Conservation (phyloP, 2,329 filamentous ascomycete species). For the Cladosporium sp. region DNA sequence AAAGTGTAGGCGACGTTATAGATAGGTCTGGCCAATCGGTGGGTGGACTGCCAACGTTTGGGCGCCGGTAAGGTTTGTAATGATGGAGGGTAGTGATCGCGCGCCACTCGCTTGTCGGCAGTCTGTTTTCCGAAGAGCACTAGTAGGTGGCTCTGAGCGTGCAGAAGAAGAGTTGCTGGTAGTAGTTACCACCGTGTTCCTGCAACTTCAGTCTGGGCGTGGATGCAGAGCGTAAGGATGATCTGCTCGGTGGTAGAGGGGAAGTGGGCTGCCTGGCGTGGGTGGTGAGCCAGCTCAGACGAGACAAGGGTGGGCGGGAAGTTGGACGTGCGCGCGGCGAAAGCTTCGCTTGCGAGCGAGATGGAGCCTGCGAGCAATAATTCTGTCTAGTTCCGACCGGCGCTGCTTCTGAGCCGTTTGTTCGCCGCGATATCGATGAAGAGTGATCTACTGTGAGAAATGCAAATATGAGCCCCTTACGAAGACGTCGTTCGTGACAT, state of each 20-base stretch:
- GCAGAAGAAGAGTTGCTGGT: background rate
- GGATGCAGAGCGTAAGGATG: background rate
- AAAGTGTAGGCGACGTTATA: constrained; percentile 3
- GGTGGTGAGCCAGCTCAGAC: background rate
- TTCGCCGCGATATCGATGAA: background rate
- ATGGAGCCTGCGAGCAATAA: background rate
- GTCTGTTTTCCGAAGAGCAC: background rate
- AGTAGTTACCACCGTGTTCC: background rate
- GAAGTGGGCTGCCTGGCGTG: constrained; percentile 3
- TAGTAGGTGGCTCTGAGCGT: background rate
- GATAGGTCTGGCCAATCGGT: constrained; percentile 7
- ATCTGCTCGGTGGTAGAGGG: background rate
- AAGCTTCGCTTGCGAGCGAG: background rate
- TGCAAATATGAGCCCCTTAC: background rate
- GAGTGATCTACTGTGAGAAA: background rate
- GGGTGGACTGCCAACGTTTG: constrained; percentile 9
- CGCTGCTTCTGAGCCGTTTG: background rate
- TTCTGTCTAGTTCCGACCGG: background rate
- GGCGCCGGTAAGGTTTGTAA: constrained; percentile 10
- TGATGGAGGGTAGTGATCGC: background rate
- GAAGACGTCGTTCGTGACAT: background rate
- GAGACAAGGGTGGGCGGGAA: background rate
- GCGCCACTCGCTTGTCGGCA: constrained; percentile 8
- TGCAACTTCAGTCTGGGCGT: background rate
- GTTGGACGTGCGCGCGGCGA: background rate